A percentile compares a stretch with the other conserved stretches of the same genome.
These are phyloP conservation scores for Kickxella alabastrina DNA, from an alignment of 192 early-diverging fungal genomes.

Conservation along the genomic window DNA sequence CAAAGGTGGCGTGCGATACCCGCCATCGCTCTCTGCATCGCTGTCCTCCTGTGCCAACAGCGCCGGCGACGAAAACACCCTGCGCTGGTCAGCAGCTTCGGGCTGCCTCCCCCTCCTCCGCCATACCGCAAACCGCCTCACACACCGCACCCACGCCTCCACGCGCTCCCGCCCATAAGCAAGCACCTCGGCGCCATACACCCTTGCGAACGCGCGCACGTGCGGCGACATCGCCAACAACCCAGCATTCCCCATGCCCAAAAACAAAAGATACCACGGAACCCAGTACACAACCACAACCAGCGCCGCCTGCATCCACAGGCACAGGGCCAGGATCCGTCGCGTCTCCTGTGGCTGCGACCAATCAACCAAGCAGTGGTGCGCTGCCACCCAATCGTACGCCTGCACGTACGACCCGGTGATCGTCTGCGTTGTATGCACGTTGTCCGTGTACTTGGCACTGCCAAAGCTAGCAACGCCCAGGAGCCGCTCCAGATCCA, in stretches of 20 bases:
- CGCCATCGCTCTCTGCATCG: slow-evolving; percentile 15
- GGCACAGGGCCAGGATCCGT: slow-evolving; percentile 21
- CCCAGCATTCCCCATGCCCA: slow-evolving; percentile 29
- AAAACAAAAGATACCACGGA: slow-evolving; percentile 40
- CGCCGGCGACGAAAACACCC: slow-evolving; percentile 7
- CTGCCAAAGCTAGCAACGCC: slow-evolving; percentile 51
- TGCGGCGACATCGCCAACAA: slow-evolving; percentile 48
- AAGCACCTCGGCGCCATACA: slow-evolving; percentile 37
- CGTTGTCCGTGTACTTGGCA: slow-evolving; percentile 44
- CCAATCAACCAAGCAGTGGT: slow-evolving; percentile 46
- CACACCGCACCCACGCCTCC: not conserved
- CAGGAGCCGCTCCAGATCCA: slow-evolving; percentile 37
- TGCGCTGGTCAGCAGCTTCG: not conserved
- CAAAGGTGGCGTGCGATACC: slow-evolving; percentile 41
- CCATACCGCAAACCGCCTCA: not conserved
- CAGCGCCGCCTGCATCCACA: slow-evolving; percentile 28
- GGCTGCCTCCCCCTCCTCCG: not conserved
- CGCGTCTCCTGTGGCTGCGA: slow-evolving; percentile 28
- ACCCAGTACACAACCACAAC: slow-evolving; percentile 39
- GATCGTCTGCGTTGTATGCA: slow-evolving; percentile 49
- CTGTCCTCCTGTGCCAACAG: slow-evolving; percentile 9
- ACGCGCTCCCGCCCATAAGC: slow-evolving; percentile 21
- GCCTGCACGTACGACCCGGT: slow-evolving; percentile 39
- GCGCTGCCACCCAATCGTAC: slow-evolving; percentile 43
- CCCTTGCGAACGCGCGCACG: slow-evolving; percentile 38